phyloP scores from a whole-genome alignment of 2,329 filamentous ascomycete genomes.

The Cladosporium sp. region DNA sequence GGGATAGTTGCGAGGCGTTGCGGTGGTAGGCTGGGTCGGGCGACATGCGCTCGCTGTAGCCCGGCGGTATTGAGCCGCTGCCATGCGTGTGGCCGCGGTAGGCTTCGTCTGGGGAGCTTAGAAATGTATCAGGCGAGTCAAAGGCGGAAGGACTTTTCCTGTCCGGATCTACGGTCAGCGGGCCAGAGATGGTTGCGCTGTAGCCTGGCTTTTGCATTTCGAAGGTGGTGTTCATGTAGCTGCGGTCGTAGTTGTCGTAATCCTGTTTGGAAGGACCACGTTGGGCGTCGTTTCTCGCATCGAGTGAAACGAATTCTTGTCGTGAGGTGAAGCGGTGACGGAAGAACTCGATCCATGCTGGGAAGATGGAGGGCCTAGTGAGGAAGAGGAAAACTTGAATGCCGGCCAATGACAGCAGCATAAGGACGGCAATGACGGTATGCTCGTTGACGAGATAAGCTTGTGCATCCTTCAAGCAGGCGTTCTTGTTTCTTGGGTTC shows the following conservation, averaged over 20 bases:
- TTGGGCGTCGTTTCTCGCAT: slow-evolving; percentile 49
- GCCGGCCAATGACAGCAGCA: slow-evolving; percentile 77
- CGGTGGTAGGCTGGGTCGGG: neutral
- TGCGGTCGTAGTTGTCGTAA: slow-evolving; percentile 20
- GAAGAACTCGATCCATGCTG: slow-evolving; percentile 71
- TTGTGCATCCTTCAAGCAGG: slow-evolving; percentile 60
- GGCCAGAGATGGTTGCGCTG: slow-evolving; percentile 11
- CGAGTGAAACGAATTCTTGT: slow-evolving; percentile 84
- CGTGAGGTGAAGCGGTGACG: slow-evolving; percentile 46
- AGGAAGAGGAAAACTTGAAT: slow-evolving; percentile 81
- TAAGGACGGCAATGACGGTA: slow-evolving; percentile 74
- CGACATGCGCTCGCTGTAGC: slow-evolving; percentile 13
- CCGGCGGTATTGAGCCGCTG: slow-evolving; percentile 2
- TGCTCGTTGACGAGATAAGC: slow-evolving; percentile 67
- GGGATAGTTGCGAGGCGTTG: neutral
- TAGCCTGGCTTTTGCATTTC: slow-evolving; percentile 29
- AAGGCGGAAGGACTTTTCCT: slow-evolving; percentile 15
- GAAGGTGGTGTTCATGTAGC: slow-evolving; percentile 29
- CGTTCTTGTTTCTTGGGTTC: slow-evolving; percentile 56
- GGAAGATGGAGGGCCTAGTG: slow-evolving; percentile 77
- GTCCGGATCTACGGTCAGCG: slow-evolving; percentile 12
- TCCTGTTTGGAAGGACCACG: slow-evolving; percentile 22
- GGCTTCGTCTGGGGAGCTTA: slow-evolving; percentile 23
- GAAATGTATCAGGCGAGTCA: slow-evolving; percentile 24
- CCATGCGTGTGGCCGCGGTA: slow-evolving; percentile 19